These are phyloP conservation scores for Arthroderma uncinatum DNA, from an alignment of 2,329 filamentous ascomycete genomes.

Conservation along the genomic window DNA sequence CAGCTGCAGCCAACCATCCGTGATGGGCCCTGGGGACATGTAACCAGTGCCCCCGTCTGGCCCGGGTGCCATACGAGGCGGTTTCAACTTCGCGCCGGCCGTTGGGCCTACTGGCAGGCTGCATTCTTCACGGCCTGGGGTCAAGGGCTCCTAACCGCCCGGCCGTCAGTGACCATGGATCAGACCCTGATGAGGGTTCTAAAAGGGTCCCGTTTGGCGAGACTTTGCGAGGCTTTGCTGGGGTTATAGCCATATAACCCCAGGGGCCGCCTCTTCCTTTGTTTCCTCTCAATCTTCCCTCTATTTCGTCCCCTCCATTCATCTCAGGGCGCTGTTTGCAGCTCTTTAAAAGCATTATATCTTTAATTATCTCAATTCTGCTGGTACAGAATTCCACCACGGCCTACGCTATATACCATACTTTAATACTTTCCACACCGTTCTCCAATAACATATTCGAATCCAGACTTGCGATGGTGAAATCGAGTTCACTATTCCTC, in stretches of 20 bases:
- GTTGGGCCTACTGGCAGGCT: neutral
- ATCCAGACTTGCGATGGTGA: neutral
- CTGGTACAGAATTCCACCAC: constrained; percentile 1
- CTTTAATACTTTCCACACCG: neutral
- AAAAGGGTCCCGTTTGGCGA: constrained; percentile 1
- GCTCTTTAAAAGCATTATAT: neutral
- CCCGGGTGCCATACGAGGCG: neutral
- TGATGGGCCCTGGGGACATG: neutral
- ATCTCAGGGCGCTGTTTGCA: neutral
- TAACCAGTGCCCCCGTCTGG: neutral
- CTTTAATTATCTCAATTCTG: constrained; percentile 4
- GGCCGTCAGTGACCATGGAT: neutral
- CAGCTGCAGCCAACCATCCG: neutral
- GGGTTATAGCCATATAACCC: constrained; percentile 4
- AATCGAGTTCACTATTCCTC: neutral
- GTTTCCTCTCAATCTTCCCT: neutral
- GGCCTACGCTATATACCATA: neutral
- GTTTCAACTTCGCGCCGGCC: constrained; percentile 4
- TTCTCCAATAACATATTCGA: neutral
- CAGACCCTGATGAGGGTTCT: neutral
- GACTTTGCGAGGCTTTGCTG: neutral
- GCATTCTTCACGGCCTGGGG: neutral
- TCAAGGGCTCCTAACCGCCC: neutral
- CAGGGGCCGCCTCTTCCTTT: neutral
- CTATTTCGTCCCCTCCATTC: neutral